Conservation (phyloP, 2,329 filamentous ascomycete genomes). For the Decorospora gaudefroyi region DNA sequence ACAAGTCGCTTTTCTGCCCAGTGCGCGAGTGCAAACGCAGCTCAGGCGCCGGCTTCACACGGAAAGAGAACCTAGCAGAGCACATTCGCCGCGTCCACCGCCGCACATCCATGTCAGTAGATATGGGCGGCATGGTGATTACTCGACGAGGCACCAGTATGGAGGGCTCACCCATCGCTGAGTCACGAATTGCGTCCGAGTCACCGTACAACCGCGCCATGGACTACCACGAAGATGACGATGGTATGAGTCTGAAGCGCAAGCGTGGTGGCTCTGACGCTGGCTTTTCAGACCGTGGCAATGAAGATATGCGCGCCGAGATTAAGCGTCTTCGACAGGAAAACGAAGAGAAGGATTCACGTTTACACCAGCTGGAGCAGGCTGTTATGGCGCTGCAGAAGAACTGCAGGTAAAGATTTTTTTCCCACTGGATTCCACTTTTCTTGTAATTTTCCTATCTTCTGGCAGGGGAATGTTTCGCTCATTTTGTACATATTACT, state of each 20-base stretch:
- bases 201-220: constrained; percentile 31
- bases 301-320: constrained; percentile 46
- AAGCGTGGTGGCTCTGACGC: constrained; percentile 40
- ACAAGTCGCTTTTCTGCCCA: constrained; percentile 85
- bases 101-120: constrained; percentile 44
- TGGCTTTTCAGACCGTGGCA: constrained; percentile 28
- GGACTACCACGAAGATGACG: constrained; percentile 35
- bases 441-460: background rate
- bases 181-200: constrained; percentile 30
- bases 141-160: constrained; percentile 24
- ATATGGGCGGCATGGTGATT: constrained; percentile 42
- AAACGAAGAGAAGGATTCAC: constrained; percentile 49
- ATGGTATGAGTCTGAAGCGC: constrained; percentile 37
- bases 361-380: constrained; percentile 44
- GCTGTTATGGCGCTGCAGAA: constrained; percentile 45
- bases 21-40: constrained; percentile 87
- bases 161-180: constrained; percentile 26
- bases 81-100: constrained; percentile 86
- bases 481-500: background rate
- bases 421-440: background rate
- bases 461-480: background rate
- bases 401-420: constrained; percentile 21
- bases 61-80: constrained; percentile 92
- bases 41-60: constrained; percentile 84
- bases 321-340: constrained; percentile 50